A percentile compares a stretch with the other conserved stretches of the same genome.
Conservation (phyloP, 75 land plant species). For the Sequoiadendron giganteum region DNA sequence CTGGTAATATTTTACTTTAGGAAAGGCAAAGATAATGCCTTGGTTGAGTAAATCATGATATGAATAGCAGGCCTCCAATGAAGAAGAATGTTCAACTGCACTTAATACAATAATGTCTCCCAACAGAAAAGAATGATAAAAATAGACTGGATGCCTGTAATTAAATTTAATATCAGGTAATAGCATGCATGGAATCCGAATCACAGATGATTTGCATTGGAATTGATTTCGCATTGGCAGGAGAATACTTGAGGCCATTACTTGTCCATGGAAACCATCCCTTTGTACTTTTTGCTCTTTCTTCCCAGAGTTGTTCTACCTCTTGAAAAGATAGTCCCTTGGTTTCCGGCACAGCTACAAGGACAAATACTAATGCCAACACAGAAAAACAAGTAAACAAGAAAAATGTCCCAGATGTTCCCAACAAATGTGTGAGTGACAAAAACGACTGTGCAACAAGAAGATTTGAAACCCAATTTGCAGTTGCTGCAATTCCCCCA, state of each 20-base stretch:
- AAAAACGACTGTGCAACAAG: constrained; percentile 29
- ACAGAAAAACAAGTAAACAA: constrained; percentile 19
- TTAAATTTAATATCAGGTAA: background rate
- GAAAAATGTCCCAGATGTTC: constrained; percentile 19
- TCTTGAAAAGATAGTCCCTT: constrained; percentile 29
- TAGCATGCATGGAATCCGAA: background rate
- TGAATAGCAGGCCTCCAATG: background rate
- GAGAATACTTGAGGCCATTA: constrained; percentile 5
- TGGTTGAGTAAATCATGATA: background rate
- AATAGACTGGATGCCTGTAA: background rate
- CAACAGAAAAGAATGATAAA: background rate
- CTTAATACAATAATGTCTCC: background rate
- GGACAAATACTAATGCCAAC: constrained; percentile 19
- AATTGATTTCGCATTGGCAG: constrained; percentile 10
- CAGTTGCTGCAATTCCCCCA: constrained; percentile 27
- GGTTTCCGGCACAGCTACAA: constrained; percentile 21
- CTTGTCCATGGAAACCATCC: constrained; percentile 9
- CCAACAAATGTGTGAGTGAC: constrained; percentile 19
- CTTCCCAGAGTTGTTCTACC: constrained; percentile 22
- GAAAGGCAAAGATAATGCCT: background rate
- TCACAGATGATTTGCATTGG: constrained; percentile 13
- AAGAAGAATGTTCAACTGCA: background rate
- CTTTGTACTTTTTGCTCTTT: constrained; percentile 14
- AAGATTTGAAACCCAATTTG: constrained; percentile 32
- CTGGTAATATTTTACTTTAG: background rate